phyloP scores from a whole-genome alignment of 176 grass and related monocot genomes.

The Aegilops tauschii region DNA sequence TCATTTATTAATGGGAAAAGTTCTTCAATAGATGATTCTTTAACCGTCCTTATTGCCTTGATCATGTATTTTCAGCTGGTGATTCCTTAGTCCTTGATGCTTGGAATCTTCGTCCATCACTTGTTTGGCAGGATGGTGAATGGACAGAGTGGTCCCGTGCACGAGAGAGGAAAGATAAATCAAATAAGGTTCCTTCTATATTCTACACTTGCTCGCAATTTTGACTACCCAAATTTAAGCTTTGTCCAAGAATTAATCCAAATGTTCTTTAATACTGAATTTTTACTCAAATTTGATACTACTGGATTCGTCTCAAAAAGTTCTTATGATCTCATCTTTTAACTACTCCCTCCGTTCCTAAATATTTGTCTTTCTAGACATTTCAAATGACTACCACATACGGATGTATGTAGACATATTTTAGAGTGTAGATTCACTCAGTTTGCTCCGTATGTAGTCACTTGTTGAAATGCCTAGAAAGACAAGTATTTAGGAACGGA shows the following conservation, averaged over 20 bases:
- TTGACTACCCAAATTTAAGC: neutral
- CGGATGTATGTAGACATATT: too few species aligned
- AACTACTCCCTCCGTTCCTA: neutral
- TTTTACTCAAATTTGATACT: slow-evolving; percentile 1
- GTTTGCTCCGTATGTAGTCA: too few species aligned
- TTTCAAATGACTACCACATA: too few species aligned
- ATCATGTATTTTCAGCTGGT: slow-evolving; percentile 41
- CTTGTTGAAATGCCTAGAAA: too few species aligned
- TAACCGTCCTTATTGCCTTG: slow-evolving; percentile 1
- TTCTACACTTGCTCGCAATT: neutral
- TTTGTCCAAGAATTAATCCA: neutral
- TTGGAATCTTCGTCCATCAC: slow-evolving; percentile 75
- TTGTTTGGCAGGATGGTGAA: slow-evolving; percentile 84
- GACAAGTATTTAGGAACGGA: too few species aligned
- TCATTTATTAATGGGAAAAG: neutral
- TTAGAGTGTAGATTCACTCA: too few species aligned
- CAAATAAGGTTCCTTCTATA: slow-evolving; percentile 61
- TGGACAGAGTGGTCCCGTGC: slow-evolving; percentile 67
- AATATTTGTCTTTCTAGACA: too few species aligned
- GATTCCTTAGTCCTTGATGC: slow-evolving; percentile 60
- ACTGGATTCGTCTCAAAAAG: neutral
- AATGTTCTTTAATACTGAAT: neutral
- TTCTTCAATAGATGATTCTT: slow-evolving; percentile 9
- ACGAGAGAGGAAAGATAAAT: slow-evolving; percentile 49
- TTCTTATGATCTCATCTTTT: neutral